phyloP scores from a whole-genome alignment of 2,329 filamentous ascomycete genomes.

The Lasiodiplodia hormozganensis region DNA sequence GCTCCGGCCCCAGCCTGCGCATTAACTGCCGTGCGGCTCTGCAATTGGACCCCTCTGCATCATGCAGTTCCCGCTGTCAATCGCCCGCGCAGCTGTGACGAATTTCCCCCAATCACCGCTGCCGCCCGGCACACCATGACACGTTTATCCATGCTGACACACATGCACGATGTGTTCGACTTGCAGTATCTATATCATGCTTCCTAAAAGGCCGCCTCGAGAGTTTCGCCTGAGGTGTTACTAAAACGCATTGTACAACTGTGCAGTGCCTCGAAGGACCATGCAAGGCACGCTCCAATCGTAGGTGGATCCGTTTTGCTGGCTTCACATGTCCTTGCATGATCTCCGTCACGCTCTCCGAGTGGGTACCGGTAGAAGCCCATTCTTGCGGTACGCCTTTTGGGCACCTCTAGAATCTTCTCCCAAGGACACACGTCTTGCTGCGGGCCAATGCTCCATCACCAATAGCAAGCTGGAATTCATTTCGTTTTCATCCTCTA shows the following conservation, averaged over 20 bases:
- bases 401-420: too few species aligned
- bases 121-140: background rate
- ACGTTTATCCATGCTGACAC: background rate
- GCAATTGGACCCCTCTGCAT: slow-evolving; percentile 1
- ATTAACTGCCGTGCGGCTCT: slow-evolving; percentile 6
- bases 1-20: background rate
- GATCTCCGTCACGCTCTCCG: background rate
- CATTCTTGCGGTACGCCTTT: too few species aligned
- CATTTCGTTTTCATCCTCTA: background rate
- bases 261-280: background rate
- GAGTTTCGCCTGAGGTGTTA: background rate
- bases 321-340: background rate
- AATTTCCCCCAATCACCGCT: background rate
- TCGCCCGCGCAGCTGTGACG: background rate
- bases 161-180: slow-evolving; percentile 6
- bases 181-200: background rate
- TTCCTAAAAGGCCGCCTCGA: background rate
- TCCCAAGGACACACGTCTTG: too few species aligned
- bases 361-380: background rate
- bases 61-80: background rate
- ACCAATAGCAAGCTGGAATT: too few species aligned
- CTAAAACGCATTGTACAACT: background rate
- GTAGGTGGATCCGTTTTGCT: background rate
- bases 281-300: background rate
- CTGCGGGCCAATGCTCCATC: too few species aligned